phyloP scores from a whole-genome alignment of 306 rosid species.

The Astragalus glycyphyllos region DNA sequence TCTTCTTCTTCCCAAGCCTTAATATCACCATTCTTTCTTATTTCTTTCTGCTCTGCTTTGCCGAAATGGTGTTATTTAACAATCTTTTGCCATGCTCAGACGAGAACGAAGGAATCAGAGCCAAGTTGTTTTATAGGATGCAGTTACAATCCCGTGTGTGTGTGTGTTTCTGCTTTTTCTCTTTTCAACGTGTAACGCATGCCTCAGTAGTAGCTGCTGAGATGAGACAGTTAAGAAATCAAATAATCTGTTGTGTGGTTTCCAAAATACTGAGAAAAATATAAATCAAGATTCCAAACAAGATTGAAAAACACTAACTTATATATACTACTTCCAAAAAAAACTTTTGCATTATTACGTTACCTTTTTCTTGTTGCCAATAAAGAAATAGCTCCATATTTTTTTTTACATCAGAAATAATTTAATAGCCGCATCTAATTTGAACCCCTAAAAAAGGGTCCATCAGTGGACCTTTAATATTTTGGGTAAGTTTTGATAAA shows the following conservation, averaged over 20 bases:
- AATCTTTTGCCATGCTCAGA: not conserved
- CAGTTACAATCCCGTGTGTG: not conserved
- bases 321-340: too few relatives aligned
- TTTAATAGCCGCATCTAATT: too few relatives aligned
- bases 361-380: too few relatives aligned
- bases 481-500: too few relatives aligned
- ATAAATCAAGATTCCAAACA: too few relatives aligned
- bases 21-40: conserved; percentile 42
- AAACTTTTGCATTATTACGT: too few relatives aligned
- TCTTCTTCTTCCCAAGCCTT: conserved; percentile 39
- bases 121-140: not conserved
- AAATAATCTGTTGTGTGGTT: not conserved
- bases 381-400: too few relatives aligned
- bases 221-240: conserved; percentile 1
- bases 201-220: not conserved
- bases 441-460: too few relatives aligned
- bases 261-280: not conserved
- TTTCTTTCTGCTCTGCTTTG: not conserved
- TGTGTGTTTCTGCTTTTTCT: not conserved
- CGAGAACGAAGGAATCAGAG: not conserved
- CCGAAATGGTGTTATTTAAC: conserved; percentile 2
- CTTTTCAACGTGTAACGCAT: not conserved
- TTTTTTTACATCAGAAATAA: too few relatives aligned
- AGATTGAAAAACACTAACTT: too few relatives aligned
- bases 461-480: too few relatives aligned